These are phyloP conservation scores for Myriangium duriaei DNA, from an alignment of 2,329 filamentous ascomycete genomes.

Conservation along the genomic window DNA sequence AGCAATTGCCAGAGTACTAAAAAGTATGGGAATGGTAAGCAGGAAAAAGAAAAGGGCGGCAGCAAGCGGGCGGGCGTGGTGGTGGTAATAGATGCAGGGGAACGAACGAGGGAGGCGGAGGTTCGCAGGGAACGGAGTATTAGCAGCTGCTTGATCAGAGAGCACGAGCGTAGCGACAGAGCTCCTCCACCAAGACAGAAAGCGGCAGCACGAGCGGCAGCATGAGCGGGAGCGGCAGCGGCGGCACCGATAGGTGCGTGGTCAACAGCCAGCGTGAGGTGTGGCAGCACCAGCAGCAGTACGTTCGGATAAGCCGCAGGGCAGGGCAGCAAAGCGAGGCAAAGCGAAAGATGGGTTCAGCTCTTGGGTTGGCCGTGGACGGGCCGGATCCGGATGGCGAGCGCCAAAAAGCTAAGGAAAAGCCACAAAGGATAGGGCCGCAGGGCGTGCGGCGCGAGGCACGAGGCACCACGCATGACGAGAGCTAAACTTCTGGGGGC, in stretches of 20 bases:
- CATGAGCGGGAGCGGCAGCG: slow-evolving; percentile 38
- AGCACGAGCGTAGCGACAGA: too few species aligned
- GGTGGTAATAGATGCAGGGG: not conserved
- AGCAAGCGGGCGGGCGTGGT: slow-evolving; percentile 8
- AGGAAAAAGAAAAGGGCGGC: slow-evolving; percentile 10
- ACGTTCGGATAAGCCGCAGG: not conserved
- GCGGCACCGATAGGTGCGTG: slow-evolving; percentile 43
- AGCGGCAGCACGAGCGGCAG: too few species aligned
- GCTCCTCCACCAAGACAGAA: too few species aligned
- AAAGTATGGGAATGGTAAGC: too few species aligned
- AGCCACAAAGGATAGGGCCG: not conserved
- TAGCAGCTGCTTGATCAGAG: too few species aligned
- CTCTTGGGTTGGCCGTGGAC: not conserved
- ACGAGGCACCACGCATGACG: not conserved
- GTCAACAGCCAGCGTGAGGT: not conserved
- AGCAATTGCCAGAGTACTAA: slow-evolving; percentile 9
- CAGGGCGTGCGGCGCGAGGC: not conserved
- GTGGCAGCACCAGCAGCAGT: not conserved
- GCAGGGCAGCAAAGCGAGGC: not conserved
- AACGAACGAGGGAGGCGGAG: not conserved
- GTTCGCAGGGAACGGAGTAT: not conserved
- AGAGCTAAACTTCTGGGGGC: not conserved
- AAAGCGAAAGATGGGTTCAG: not conserved
- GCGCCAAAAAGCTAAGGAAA: not conserved
- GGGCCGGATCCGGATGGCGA: not conserved